Conservation (phyloP, 495 filamentous ascomycete species). For the Penicillium odoratum region DNA sequence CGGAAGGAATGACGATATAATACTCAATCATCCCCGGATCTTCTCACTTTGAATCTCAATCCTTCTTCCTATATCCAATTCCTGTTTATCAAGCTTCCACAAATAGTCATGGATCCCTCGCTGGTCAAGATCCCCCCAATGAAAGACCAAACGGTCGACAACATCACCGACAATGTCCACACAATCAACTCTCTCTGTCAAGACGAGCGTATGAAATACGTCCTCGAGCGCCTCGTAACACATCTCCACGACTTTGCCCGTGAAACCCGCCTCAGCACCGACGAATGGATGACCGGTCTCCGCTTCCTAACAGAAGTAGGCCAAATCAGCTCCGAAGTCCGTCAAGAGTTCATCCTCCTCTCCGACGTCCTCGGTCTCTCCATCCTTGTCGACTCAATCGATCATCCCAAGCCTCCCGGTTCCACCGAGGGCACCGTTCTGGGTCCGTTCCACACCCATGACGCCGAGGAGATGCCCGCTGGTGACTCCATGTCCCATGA, state of each 20-base stretch:
- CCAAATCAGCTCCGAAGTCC: conserved; percentile 68
- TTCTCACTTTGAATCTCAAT: not conserved
- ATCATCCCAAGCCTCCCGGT: conserved; percentile 77
- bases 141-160: conserved; percentile 76
- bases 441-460: conserved; percentile 92
- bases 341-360: conserved; percentile 93
- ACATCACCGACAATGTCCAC: conserved; percentile 78
- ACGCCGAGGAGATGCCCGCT: conserved; percentile 63
- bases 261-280: conserved; percentile 74
- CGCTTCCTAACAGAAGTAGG: conserved; percentile 72
- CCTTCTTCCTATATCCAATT: conserved; percentile 1
- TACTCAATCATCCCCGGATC: conserved; percentile 11
- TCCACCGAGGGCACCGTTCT: conserved; percentile 87
- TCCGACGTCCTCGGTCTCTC: conserved; percentile 90
- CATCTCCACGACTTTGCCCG: conserved; percentile 84
- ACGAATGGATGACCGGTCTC: conserved; percentile 77
- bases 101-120: conserved; percentile 50
- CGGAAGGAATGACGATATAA: conserved; percentile 2
- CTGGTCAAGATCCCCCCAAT: conserved; percentile 56
- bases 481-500: conserved; percentile 74
- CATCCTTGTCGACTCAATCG: conserved; percentile 85
- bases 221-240: conserved; percentile 71
- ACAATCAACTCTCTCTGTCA: conserved; percentile 70
- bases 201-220: conserved; percentile 66
- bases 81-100: not conserved